These are phyloP conservation scores for Kurtzmaniella quercitrusa DNA, from an alignment of 1,139 yeast species.

Conservation along the genomic window DNA sequence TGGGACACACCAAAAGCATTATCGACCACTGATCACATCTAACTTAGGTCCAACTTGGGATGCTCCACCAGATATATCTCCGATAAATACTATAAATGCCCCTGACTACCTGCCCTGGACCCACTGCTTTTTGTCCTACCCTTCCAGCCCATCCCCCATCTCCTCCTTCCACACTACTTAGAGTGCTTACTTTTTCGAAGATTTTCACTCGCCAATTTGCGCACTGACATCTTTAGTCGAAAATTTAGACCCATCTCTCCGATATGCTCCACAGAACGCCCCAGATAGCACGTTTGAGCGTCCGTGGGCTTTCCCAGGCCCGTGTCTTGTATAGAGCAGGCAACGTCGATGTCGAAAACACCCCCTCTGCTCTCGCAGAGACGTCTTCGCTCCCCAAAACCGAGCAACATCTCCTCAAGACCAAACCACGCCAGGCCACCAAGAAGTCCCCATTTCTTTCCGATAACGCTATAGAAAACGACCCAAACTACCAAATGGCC, in stretches of 20 bases:
- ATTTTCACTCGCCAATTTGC: neutral
- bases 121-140: no score
- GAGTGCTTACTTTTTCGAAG: neutral
- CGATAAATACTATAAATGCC: no score
- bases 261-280: neutral
- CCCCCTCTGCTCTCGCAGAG: constrained; percentile 44
- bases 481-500: constrained; percentile 52
- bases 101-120: no score
- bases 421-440: constrained; percentile 36
- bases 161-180: neutral
- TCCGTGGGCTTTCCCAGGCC: neutral
- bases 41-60: no score
- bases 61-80: no score
- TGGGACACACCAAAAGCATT: no score
- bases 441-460: constrained; percentile 49
- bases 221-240: neutral
- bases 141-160: neutral
- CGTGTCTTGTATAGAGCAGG: neutral
- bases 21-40: no score
- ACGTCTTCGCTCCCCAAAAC: constrained; percentile 47
- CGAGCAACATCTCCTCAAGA: constrained; percentile 35
- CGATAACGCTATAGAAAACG: constrained; percentile 55
- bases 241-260: neutral
- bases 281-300: neutral
- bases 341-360: constrained; percentile 5